Evolutionary conservation across 345 rosid species (phyloP), one percentile per base, ranked within the genome.

Genomic region (Litchi chinensis): DNA sequence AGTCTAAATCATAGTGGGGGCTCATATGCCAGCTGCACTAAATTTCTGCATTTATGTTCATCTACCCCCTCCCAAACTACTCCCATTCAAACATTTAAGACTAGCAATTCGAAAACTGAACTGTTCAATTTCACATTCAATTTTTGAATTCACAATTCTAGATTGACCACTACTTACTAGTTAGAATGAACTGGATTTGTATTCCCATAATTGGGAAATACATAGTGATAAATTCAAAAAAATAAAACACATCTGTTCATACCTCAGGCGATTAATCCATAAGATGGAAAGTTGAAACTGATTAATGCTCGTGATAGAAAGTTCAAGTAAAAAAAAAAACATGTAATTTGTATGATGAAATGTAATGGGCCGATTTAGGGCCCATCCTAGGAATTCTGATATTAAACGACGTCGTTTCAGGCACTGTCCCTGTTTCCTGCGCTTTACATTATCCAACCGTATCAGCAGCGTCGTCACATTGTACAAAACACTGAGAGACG

Each of bases 1-100:
- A 76, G 89, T 85, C 91, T 28, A 62, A 44, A 82, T 83, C 87
- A 83, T 8, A 76, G 68, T 64, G 70, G 80, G 57, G 65, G 65
- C 5, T 77, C 87, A 76, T 40, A 60, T 65, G 43, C 68, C 82
- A 75, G 70, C 77, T 65, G 80, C 60, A 72, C 32, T 75, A 68
- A 83, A 71, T 81, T 79, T 79, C 81, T 81, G 18, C 77, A 79
- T 79, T 76, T 80, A 71, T 32, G 63, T 65, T 80, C 82, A 75
- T 74, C 85, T 75, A 71, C 80, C 84, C 75, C 75, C n/a, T n/a
- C 19, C 11, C 79, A 80, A 82, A 48, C 85, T 43, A 85, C 88
- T 62, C 80, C 77, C 77, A 65, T 65, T 19, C 79, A 46, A 44
- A 60, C 74, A 86, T 81, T 88, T 71, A 86, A 75, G 76, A 64